Evolutionary conservation across 1,284 basidiomycete genomes (phyloP), one percentile per base, ranked within the genome.

Genomic region (Ceratorhiza oryzae-sativae): DNA sequence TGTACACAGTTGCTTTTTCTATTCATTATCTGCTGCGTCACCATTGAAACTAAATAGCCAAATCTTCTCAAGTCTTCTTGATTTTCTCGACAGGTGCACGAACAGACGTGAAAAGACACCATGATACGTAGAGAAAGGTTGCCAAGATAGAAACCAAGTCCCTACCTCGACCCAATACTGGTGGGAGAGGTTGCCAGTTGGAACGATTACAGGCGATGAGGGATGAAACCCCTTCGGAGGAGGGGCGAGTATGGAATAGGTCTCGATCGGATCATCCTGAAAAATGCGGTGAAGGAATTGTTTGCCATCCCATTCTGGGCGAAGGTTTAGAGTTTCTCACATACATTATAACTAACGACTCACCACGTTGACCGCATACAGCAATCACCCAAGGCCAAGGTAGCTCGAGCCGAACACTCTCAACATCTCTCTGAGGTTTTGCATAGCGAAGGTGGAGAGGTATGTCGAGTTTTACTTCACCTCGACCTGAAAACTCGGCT

Each of bases 371-470:
- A 25, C 59, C 55, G 63, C 74, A 75, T 6, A 58, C 63, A 45
- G 51, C 62, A 13, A 72, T 34, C 15, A 72, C 56, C 60, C 68
- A 30, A 9, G 74, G 74, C 68, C 73, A 73, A 20, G 70, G 73
- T 42, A 75, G 60, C 41, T 67, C 51, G 8, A 72, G 46, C 34
- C 63, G 34, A 2, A 55, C 58, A 59, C 49, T 55, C 9, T 61
- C 71, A 18, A 46, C 45, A 15, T 71, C 65, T 8, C 25, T 55
- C 49, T 51, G 53, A 27, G 75, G 75, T 36, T 48, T 42, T n/a
- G 68, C 36, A 53, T 75, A 75, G 10, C 75, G 71, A 23, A 74
- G 32, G 42, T 75, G 75, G 18, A 75, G 51, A 13, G 75, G 75
- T 27, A 75, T 63, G 32, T 74, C 71, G 20, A 73, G 25, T 25